Base-by-base conservation (phyloP, 2,329 filamentous ascomycete genomes). In the Penicillium sp. region DNA sequence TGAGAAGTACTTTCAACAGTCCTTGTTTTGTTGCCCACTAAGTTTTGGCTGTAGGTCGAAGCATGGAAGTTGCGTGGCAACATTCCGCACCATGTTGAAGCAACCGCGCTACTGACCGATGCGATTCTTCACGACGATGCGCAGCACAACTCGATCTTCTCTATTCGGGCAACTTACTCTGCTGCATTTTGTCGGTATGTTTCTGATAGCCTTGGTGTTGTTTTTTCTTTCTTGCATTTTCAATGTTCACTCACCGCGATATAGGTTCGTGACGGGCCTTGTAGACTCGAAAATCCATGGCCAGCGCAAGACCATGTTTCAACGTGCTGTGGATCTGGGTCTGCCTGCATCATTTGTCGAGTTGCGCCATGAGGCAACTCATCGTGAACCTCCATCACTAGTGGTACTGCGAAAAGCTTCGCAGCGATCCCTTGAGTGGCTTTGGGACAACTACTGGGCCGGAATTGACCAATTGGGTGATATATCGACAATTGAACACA, bases 371-470 rank as follows among this genome's bases (percentile, higher is more conserved):
- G 90, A 95, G 75, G 90, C 90, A 39, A 95, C 92, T 36, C 92
- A 97, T 71, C 90, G 95, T 72, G 89, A 92, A 69, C 78, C 96
- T 52, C 92, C 92, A 0, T 87, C 87, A 1, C 78, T 96, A 49
- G 80, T 83, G 10, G 86, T 91, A 59, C 78, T 97, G 58, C 84
- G 91, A 48, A 81, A 81, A 31, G 89, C 89, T 1, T 85, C 88
- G 1, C 76, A 80, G 59, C 85, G 88, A 64, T 90, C 89, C 1
- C 78, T 97, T 58, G 79, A 80, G 40, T 97, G 92, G 92, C 86
- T 97, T 48, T 96, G 91, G 90, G 82, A 87, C 49, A 90, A 90
- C 71, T 97, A 96, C 77, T 97, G 92, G 92, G 75, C 67, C 11
- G 74, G 76, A 33, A 68, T 86, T 18, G 77, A 79, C 29, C 59